Base-by-base conservation (phyloP, 306 rosid genomes). In the Sesbania bispinosa region DNA sequence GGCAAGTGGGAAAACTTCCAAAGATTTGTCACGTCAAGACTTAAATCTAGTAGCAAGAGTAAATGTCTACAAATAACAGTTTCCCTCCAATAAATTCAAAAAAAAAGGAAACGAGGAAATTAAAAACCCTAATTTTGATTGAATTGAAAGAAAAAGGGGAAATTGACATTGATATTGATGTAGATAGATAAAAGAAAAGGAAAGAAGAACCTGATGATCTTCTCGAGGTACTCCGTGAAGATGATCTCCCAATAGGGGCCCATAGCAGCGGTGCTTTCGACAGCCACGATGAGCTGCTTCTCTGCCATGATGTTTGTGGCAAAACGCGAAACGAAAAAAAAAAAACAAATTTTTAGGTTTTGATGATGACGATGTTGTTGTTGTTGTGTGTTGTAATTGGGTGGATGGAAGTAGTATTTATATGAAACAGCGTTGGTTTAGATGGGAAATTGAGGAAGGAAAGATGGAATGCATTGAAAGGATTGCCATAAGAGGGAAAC, bases 201-300 rank as follows among this genome's bases (percentile, higher is more conserved):
- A 6, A 38, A 41, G 24, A 0, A 2, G 5, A 24, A 92, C 98
- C 98, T 88, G 69, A 87, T 77, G 59, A 92, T 77, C 85, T 92
- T 92, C 4, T 89, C 94, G 10, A 92, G 81, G 81, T 92, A 92
- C 78, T 92, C 98, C 45, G 71, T 59, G 32, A 71, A 70, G 63
- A 88, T n/a, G 38, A 84, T 70, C 11, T 67, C 64, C 98, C 96
- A 92, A 71, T 79, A 88, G 21, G 92, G 94, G 0, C 98, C 96
- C 90, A 92, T 83, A 20, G 94, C 96, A 3, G 92, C 96, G 26
- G 96, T 92, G 55, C 87, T 84, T 80, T 92, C 98, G 6, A 89
- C 98, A 27, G 41, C 94, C 4, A 92, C 78, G 79, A 88, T 88
- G 76, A 92, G 77, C 82, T 86, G 96, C 87, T 83, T 92, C 76